Conservation (phyloP, 2,329 filamentous ascomycete species). For the Elsinoe fawcettii region DNA sequence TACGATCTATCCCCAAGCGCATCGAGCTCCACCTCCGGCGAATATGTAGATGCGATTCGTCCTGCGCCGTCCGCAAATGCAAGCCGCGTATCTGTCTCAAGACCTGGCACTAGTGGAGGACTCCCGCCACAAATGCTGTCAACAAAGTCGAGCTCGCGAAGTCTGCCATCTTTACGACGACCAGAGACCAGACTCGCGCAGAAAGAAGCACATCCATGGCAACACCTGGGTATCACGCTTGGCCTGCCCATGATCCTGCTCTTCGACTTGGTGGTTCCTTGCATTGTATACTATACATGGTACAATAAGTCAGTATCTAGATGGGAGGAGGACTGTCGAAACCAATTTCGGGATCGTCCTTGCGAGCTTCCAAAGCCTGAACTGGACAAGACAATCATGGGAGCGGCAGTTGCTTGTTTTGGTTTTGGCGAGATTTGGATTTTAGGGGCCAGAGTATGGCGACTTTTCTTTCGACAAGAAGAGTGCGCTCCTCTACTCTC, state of each 20-base stretch:
- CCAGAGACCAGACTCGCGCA: constrained; percentile 24
- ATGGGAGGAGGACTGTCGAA: constrained; percentile 20
- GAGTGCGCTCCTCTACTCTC: constrained; percentile 27
- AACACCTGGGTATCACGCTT: constrained; percentile 25
- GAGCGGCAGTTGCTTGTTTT: constrained; percentile 25
- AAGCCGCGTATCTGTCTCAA: not conserved
- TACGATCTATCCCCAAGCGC: not conserved
- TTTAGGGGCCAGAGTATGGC: constrained; percentile 24
- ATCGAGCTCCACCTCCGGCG: not conserved
- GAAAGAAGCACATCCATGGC: constrained; percentile 24
- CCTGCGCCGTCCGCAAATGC: constrained; percentile 7
- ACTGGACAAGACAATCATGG: constrained; percentile 26
- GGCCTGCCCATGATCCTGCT: constrained; percentile 26
- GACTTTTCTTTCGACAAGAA: constrained; percentile 24
- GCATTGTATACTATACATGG: constrained; percentile 29
- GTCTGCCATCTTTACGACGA: constrained; percentile 22
- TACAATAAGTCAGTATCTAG: constrained; percentile 20
- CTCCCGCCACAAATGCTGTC: not conserved
- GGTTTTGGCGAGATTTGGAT: constrained; percentile 29
- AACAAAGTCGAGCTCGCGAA: constrained; percentile 14
- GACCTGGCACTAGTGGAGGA: not conserved
- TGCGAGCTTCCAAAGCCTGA: constrained; percentile 22
- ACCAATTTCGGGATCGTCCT: not conserved
- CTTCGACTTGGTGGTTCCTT: constrained; percentile 27
- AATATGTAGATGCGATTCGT: constrained; percentile 5